phyloP scores from a whole-genome alignment of 192 early-diverging fungal species.

The Coemansia sp. region DNA sequence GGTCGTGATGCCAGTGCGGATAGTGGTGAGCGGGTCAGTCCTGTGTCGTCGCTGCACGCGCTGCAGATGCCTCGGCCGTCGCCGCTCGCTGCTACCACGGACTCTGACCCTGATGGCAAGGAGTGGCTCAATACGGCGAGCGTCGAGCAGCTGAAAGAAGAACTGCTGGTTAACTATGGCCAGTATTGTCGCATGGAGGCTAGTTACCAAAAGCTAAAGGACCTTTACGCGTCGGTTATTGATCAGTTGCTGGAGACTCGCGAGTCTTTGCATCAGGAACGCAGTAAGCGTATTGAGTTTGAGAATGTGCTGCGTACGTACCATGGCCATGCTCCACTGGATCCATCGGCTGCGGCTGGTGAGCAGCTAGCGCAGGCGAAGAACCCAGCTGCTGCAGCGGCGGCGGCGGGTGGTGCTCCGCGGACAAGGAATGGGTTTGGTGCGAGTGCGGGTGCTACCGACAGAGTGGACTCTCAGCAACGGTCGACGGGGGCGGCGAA shows the following conservation, averaged over 20 bases:
- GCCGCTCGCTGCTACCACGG: neutral
- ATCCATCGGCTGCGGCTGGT: neutral
- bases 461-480: neutral
- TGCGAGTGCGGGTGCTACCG: neutral
- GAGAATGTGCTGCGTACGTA: constrained; percentile 39
- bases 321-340: constrained; percentile 32
- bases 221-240: constrained; percentile 43
- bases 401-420: neutral
- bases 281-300: constrained; percentile 29
- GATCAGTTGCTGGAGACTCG: constrained; percentile 47
- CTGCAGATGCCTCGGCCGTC: neutral
- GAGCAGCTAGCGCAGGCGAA: constrained; percentile 4
- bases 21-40: neutral
- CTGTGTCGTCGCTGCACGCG: neutral
- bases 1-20: neutral
- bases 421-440: neutral
- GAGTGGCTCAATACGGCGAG: constrained; percentile 42
- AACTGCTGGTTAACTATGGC: constrained; percentile 49
- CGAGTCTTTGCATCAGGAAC: constrained; percentile 43
- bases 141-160: constrained; percentile 42
- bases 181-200: constrained; percentile 51
- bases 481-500: neutral
- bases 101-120: constrained; percentile 15
- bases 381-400: neutral
- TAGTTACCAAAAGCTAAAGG: constrained; percentile 50